phyloP scores from a whole-genome alignment of 352 stramenopile species.

The Globisporangium ultimum region DNA sequence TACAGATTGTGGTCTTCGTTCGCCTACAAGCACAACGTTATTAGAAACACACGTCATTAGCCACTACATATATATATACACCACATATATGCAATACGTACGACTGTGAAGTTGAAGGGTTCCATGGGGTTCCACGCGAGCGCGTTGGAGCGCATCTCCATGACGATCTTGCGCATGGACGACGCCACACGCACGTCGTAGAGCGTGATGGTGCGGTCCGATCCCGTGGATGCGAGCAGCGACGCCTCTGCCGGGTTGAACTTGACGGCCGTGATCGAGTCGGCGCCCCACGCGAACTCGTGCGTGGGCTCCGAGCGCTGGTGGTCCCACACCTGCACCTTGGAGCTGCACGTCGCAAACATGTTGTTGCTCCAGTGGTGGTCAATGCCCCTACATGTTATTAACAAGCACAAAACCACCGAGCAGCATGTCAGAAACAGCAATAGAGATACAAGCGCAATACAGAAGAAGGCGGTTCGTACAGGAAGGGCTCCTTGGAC shows the following conservation, averaged over 20 bases:
- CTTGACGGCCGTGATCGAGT: constrained; percentile 93
- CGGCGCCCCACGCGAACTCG: constrained; percentile 91
- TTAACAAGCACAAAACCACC: constrained; percentile 9
- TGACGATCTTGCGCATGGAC: constrained; percentile 96
- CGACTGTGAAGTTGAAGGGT: constrained; percentile 98
- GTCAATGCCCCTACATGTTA: constrained; percentile 93
- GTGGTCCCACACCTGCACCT: constrained; percentile 97
- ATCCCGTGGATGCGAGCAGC: constrained; percentile 94
- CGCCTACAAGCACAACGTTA: constrained; percentile 44
- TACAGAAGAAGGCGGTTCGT: constrained; percentile 16
- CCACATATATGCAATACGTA: constrained; percentile 22
- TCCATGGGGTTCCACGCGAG: constrained; percentile 99
- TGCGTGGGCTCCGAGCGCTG: constrained; percentile 92
- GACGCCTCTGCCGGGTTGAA: constrained; percentile 97
- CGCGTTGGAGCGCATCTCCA: constrained; percentile 96
- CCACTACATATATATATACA: not conserved
- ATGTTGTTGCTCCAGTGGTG: constrained; percentile 95
- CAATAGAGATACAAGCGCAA: constrained; percentile 1
- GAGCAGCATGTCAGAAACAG: too few species aligned
- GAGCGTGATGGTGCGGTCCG: constrained; percentile 91
- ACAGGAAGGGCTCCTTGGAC: constrained; percentile 85
- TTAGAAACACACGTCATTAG: constrained; percentile 2
- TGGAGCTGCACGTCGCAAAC: constrained; percentile 90
- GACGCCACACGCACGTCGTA: constrained; percentile 91
- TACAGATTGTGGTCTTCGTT: constrained; percentile 99